These are phyloP conservation scores for Penicillium angulare DNA, from an alignment of 495 filamentous ascomycete species.

Conservation along the genomic window DNA sequence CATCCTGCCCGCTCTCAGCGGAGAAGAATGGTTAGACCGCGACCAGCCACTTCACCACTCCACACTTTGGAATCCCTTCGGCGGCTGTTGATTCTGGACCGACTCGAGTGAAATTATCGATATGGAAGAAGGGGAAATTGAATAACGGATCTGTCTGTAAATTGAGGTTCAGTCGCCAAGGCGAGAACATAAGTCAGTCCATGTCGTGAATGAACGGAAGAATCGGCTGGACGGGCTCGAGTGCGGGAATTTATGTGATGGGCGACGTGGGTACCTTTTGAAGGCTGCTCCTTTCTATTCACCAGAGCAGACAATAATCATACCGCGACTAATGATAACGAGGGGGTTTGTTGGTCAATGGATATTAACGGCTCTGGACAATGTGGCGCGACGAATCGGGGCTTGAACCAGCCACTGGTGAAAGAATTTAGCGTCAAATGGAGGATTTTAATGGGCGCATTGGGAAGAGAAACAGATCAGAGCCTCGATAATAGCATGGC, in stretches of 20 bases:
- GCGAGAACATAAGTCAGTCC: slow-evolving; percentile 20
- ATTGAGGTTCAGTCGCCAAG: slow-evolving; percentile 14
- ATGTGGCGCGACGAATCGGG: not conserved
- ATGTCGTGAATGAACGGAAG: slow-evolving; percentile 4
- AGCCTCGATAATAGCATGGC: too few relatives aligned
- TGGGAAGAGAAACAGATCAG: too few relatives aligned
- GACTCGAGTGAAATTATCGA: not conserved
- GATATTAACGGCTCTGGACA: not conserved
- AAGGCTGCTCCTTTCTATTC: not conserved
- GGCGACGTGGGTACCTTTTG: not conserved
- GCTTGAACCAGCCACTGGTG: not conserved
- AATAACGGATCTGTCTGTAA: slow-evolving; percentile 5
- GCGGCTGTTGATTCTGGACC: not conserved
- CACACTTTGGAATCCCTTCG: not conserved
- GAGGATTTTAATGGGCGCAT: not conserved
- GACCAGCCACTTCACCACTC: not conserved
- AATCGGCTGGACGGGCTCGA: not conserved
- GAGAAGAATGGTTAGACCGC: slow-evolving; percentile 11
- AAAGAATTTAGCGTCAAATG: not conserved
- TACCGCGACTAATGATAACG: not conserved
- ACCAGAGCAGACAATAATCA: not conserved
- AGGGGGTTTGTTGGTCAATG: not conserved
- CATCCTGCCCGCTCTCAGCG: slow-evolving; percentile 38
- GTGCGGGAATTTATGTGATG: too few relatives aligned
- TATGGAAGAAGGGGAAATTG: not conserved